Conservation (phyloP, 805 yeast species). For the Suhomyces canberraensis region DNA sequence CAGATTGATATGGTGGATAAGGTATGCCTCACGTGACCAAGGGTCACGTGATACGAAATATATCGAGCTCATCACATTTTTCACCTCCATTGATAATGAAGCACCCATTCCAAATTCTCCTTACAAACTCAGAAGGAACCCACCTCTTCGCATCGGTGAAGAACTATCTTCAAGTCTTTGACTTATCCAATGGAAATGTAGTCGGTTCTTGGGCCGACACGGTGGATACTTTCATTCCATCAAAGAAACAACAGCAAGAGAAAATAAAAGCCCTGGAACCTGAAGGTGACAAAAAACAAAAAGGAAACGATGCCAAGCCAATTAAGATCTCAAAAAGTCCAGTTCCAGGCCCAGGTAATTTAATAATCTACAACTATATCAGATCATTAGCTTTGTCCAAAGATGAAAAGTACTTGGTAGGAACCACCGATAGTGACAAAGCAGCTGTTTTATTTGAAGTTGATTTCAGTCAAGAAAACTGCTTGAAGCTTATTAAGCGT, state of each 20-base stretch:
- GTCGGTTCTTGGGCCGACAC: slow-evolving; percentile 66
- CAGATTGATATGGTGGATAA: too few relatives aligned
- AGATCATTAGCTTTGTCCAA: slow-evolving; percentile 56
- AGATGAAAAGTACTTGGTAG: slow-evolving; percentile 53
- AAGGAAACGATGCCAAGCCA: slow-evolving; percentile 23
- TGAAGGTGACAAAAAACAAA: slow-evolving; percentile 26
- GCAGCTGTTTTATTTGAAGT: slow-evolving; percentile 62
- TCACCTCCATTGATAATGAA: slow-evolving; percentile 37
- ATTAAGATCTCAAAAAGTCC: slow-evolving; percentile 51
- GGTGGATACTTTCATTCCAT: slow-evolving; percentile 43
- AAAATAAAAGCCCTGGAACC: slow-evolving; percentile 19
- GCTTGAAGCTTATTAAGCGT: slow-evolving; percentile 56
- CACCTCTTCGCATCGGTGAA: slow-evolving; percentile 56
- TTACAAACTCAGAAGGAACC: slow-evolving; percentile 43
- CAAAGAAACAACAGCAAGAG: slow-evolving; percentile 36
- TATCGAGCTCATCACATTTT: background rate
- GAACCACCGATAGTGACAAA: slow-evolving; percentile 81
- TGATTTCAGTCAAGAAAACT: slow-evolving; percentile 34
- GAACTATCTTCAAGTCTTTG: slow-evolving; percentile 56
- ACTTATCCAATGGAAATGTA: slow-evolving; percentile 33
- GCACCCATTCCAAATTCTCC: slow-evolving; percentile 67
- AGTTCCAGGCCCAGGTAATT: slow-evolving; percentile 66
- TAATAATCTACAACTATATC: slow-evolving; percentile 63
- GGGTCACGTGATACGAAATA: slow-evolving; percentile 2
- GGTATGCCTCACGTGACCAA: too few relatives aligned